phyloP scores from a whole-genome alignment of 2,329 filamentous ascomycete species.

The Cadophora gregata region DNA sequence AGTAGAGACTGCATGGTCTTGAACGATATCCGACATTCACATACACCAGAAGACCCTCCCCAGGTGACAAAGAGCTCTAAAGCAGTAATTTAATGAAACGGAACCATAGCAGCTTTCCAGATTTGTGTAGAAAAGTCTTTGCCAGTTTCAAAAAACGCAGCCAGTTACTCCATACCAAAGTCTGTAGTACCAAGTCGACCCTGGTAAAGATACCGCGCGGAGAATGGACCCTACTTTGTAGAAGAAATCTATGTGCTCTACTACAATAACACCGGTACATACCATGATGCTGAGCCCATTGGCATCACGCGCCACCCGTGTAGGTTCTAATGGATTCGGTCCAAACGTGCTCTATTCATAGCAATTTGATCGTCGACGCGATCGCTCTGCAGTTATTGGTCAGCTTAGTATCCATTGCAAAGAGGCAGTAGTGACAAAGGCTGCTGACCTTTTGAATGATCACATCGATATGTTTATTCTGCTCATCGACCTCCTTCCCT shows the following conservation, averaged over 20 bases:
- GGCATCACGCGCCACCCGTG: neutral
- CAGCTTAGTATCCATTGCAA: constrained; percentile 40
- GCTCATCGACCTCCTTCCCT: constrained; percentile 74
- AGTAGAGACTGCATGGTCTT: no score
- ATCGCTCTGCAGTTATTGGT: constrained; percentile 67
- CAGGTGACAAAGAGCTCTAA: no score
- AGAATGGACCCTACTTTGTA: neutral
- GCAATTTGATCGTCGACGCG: constrained; percentile 81
- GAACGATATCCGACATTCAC: no score
- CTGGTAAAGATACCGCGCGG: neutral
- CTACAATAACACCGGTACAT: constrained; percentile 25
- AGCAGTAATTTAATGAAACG: no score
- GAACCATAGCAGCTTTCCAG: no score
- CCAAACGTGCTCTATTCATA: constrained; percentile 68
- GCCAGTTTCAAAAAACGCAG: no score
- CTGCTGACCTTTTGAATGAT: constrained; percentile 77
- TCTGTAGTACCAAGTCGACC: neutral
- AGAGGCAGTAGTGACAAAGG: constrained; percentile 22
- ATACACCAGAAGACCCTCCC: no score
- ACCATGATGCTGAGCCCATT: constrained; percentile 20
- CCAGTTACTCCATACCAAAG: neutral
- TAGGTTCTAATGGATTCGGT: constrained; percentile 41
- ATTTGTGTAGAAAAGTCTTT: no score
- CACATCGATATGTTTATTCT: constrained; percentile 78
- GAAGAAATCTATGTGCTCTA: constrained; percentile 9